Percentiles rank a stretch among this genome's conserved stretches.
Evolutionary conservation across 2,329 filamentous ascomycete species (phyloP).

Genomic region (Exserohilum turcica): DNA sequence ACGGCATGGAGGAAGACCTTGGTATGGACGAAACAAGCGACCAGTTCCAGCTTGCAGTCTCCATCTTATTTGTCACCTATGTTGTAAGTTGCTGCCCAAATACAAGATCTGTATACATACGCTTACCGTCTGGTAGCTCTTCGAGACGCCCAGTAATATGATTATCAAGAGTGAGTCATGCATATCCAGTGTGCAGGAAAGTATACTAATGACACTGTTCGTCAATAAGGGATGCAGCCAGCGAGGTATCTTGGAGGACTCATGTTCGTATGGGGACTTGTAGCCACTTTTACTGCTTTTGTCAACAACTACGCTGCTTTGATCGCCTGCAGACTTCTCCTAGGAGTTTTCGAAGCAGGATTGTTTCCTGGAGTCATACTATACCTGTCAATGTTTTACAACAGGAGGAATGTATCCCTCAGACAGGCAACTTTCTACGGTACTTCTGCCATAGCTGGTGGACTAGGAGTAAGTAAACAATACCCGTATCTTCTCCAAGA

Average conservation of each 20-base stretch:
- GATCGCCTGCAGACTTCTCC: conserved; percentile 33
- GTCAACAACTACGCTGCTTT: conserved; percentile 35
- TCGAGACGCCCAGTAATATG: conserved; percentile 56
- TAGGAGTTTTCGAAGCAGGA: conserved; percentile 39
- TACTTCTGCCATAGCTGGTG: conserved; percentile 59
- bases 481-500: too few relatives aligned
- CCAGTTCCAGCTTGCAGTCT: conserved; percentile 32
- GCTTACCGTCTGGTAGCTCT: conserved; percentile 7
- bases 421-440: conserved; percentile 60
- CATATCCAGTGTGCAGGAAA: not conserved
- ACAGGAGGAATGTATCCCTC: conserved; percentile 54
- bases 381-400: conserved; percentile 37
- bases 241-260: conserved; percentile 31
- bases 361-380: conserved; percentile 36
- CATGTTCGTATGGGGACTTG: conserved; percentile 32
- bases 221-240: conserved; percentile 40
- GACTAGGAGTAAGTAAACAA: conserved; percentile 50
- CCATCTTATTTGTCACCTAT: conserved; percentile 32
- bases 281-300: conserved; percentile 31
- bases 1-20: conserved; percentile 24
- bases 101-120: conserved; percentile 13
- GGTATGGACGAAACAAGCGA: conserved; percentile 21
- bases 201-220: not conserved
- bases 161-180: conserved; percentile 43
- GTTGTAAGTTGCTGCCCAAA: conserved; percentile 19